These are phyloP conservation scores for Calycina marina DNA, from an alignment of 2,329 filamentous ascomycete genomes.

Conservation along the genomic window DNA sequence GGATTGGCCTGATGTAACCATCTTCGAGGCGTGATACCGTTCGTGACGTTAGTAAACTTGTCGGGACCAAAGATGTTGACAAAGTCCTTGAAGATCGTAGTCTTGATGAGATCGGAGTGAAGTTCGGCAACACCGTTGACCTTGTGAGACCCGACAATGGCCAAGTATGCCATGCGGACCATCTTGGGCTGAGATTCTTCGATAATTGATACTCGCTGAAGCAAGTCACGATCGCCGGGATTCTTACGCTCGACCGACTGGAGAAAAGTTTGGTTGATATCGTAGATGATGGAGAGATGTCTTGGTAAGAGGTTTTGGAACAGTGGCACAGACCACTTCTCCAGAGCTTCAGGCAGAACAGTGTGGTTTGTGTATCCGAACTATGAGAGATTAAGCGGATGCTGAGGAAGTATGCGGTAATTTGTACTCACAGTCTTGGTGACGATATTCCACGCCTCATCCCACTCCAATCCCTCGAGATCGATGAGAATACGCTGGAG, in stretches of 20 bases:
- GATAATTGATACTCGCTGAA: conserved; percentile 84
- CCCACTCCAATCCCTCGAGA: conserved; percentile 82
- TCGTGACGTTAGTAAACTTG: conserved; percentile 98
- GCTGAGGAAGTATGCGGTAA: too few relatives aligned
- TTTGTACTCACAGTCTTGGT: conserved; percentile 46
- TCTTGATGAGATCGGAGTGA: conserved; percentile 95
- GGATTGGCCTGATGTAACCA: conserved; percentile 98
- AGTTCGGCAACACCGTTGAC: conserved; percentile 97
- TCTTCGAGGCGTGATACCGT: conserved; percentile 87
- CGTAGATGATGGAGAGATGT: conserved; percentile 94
- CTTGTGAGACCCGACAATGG: conserved; percentile 95
- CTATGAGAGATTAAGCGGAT: conserved; percentile 10
- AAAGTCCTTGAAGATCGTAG: conserved; percentile 99
- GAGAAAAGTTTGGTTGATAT: conserved; percentile 91
- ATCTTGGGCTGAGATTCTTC: conserved; percentile 96
- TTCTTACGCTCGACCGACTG: conserved; percentile 82
- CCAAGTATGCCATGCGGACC: conserved; percentile 92
- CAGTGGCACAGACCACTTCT: conserved; percentile 95
- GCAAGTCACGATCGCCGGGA: conserved; percentile 76
- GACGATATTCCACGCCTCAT: conserved; percentile 77
- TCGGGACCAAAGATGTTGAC: conserved; percentile 87
- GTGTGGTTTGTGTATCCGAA: conserved; percentile 99
- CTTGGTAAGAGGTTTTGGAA: conserved; percentile 86
- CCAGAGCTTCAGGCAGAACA: conserved; percentile 86
- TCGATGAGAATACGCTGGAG: conserved; percentile 86